A percentile compares a stretch with the other conserved stretches of the same genome.
These are phyloP conservation scores for Solanum chmielewskii DNA, from an alignment of 257 asterid species.

Conservation along the genomic window DNA sequence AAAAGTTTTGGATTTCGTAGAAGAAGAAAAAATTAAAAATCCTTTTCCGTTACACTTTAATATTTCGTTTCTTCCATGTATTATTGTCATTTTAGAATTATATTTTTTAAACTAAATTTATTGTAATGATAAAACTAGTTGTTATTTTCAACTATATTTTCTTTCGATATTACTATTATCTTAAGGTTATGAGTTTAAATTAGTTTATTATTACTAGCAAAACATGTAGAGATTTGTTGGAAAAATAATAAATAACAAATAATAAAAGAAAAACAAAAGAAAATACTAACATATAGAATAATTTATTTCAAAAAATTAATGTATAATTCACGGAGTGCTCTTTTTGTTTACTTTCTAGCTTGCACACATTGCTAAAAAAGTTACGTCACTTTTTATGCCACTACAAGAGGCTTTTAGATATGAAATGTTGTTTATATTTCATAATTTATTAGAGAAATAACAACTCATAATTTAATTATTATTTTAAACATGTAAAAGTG, in stretches of 20 bases:
- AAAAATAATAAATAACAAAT: no score
- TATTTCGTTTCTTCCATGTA: no score
- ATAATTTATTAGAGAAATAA: not conserved
- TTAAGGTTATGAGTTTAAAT: not conserved
- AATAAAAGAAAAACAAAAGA: no score
- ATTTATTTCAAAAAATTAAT: not conserved
- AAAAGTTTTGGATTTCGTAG: not conserved
- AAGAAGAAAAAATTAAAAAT: not conserved
- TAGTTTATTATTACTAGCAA: not conserved
- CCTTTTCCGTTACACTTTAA: not conserved
- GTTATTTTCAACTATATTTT: not conserved
- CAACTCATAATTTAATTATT: not conserved
- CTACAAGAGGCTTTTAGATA: not conserved
- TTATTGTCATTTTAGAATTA: not conserved
- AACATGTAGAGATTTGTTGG: not conserved
- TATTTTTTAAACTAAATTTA: not conserved
- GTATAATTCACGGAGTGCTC: not conserved
- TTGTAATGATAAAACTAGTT: not conserved
- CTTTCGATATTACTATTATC: not conserved
- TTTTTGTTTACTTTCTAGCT: not conserved
- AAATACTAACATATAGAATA: not conserved
- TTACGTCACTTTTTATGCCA: not conserved
- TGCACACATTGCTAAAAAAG: not conserved
- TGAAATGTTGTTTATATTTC: not conserved
- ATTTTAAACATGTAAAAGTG: not conserved